A percentile compares a stretch with the other conserved stretches of the same genome.
Conservation (phyloP, 140 eudicot genomes). For the Stevia rebaudiana region DNA sequence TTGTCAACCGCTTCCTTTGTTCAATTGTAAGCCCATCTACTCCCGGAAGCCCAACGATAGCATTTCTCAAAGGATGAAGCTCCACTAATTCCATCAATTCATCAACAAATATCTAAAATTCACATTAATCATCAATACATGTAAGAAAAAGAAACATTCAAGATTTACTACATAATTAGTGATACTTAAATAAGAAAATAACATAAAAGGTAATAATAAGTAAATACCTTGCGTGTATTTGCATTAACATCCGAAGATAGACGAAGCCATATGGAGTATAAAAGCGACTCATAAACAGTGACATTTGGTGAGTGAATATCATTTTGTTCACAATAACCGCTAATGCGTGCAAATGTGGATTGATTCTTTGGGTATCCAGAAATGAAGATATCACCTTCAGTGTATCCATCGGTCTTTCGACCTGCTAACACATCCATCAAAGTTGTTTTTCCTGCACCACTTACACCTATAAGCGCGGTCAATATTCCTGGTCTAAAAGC, state of each 20-base stretch:
- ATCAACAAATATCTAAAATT: conserved; percentile 12
- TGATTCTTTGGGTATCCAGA: conserved; percentile 15
- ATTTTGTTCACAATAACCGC: conserved; percentile 12
- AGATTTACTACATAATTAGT: neutral
- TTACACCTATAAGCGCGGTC: conserved; percentile 11
- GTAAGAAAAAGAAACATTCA: neutral
- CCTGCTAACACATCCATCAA: conserved; percentile 14
- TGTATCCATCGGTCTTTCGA: conserved; percentile 13
- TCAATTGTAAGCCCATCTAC: conserved; percentile 18
- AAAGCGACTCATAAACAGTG: conserved; percentile 15
- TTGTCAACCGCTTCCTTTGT: conserved; percentile 6
- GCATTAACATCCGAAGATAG: conserved; percentile 9
- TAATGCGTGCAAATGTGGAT: conserved; percentile 13
- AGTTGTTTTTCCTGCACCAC: conserved; percentile 18
- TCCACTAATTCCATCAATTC: conserved; percentile 14
- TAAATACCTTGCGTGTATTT: conserved; percentile 11
- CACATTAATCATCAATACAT: neutral
- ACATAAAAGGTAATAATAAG: neutral
- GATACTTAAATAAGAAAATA: neutral
- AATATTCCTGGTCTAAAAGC: conserved; percentile 7
- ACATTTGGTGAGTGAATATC: conserved; percentile 17
- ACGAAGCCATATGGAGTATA: conserved; percentile 10
- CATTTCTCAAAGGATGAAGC: conserved; percentile 11
- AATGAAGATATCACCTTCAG: conserved; percentile 12
- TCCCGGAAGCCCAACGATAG: conserved; percentile 15